A percentile compares a stretch with the other conserved stretches of the same genome.
Evolutionary conservation across 2,329 filamentous ascomycete species (phyloP).

Genomic region (Fusarium succisae): DNA sequence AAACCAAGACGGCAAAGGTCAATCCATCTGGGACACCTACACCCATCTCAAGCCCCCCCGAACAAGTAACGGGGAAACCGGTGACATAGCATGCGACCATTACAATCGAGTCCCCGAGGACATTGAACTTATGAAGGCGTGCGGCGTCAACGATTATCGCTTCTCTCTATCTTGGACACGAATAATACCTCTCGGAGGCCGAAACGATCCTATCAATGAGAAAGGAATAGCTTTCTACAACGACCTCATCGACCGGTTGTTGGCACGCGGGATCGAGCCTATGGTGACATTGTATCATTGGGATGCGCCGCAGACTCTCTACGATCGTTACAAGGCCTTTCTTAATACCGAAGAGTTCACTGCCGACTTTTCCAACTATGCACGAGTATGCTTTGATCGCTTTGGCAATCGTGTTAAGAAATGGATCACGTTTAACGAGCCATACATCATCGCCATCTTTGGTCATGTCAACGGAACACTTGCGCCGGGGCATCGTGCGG

Average conservation of each 20-base stretch:
- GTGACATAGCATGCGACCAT: conserved; percentile 55
- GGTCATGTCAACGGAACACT: conserved; percentile 31
- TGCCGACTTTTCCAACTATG: neutral
- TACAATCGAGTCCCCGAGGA: conserved; percentile 57
- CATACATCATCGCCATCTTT: conserved; percentile 40
- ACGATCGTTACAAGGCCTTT: neutral
- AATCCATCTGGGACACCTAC: conserved; percentile 44
- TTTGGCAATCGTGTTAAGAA: neutral
- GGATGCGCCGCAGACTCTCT: neutral
- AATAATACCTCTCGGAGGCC: conserved; percentile 62
- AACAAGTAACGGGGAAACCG: conserved; percentile 46
- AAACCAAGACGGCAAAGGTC: conserved; percentile 47
- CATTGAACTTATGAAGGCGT: conserved; percentile 64
- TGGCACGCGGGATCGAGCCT: neutral
- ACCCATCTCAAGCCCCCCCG: neutral
- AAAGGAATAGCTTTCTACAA: conserved; percentile 2
- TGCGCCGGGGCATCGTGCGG: conserved; percentile 25
- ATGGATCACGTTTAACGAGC: conserved; percentile 47
- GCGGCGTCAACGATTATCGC: conserved; percentile 65
- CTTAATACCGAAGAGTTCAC: neutral
- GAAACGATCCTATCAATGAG: neutral
- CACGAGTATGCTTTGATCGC: neutral
- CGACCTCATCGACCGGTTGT: neutral
- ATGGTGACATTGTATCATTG: neutral
- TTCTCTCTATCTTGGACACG: conserved; percentile 72